These are phyloP conservation scores for Colletotrichum phormii DNA, from an alignment of 2,329 filamentous ascomycete species.

Conservation along the genomic window DNA sequence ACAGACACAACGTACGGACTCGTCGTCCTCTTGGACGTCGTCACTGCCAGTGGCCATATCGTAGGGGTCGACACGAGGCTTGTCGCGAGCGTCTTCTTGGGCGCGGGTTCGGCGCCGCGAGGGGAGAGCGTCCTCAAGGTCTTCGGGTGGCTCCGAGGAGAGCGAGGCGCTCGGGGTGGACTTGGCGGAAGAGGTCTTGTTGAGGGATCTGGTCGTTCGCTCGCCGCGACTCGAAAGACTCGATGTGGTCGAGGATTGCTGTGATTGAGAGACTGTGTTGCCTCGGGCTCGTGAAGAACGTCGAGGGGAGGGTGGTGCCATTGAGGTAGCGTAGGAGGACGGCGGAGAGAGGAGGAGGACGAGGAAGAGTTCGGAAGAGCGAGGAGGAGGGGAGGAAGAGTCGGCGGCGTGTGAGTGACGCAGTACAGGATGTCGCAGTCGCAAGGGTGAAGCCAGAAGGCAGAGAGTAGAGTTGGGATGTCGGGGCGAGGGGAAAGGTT, in stretches of 20 bases:
- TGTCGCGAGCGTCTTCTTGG: slow-evolving; percentile 70
- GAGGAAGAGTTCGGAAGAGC: slow-evolving; percentile 43
- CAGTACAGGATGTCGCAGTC: slow-evolving; percentile 46
- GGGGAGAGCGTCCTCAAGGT: slow-evolving; percentile 75
- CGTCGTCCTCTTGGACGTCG: slow-evolving; percentile 86
- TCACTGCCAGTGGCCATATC: slow-evolving; percentile 73
- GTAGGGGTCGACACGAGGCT: slow-evolving; percentile 54
- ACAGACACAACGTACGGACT: slow-evolving; percentile 95
- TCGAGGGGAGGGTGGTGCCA: slow-evolving; percentile 77
- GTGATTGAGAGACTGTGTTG: slow-evolving; percentile 78
- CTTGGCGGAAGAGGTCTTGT: slow-evolving; percentile 81
- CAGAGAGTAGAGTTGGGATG: slow-evolving; percentile 46
- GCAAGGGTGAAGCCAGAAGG: slow-evolving; percentile 39
- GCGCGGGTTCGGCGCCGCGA: slow-evolving; percentile 84
- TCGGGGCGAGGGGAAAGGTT: slow-evolving; percentile 26
- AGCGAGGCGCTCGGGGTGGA: slow-evolving; percentile 80
- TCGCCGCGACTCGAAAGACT: slow-evolving; percentile 82
- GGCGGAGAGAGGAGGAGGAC: slow-evolving; percentile 22
- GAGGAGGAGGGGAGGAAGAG: slow-evolving; percentile 42
- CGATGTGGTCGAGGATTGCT: slow-evolving; percentile 82
- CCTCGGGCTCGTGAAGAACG: slow-evolving; percentile 92
- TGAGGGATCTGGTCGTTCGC: slow-evolving; percentile 76
- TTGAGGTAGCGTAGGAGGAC: slow-evolving; percentile 50
- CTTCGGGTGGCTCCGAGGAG: slow-evolving; percentile 76
- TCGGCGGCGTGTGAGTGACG: slow-evolving; percentile 45